Conservation (phyloP, 2,329 filamentous ascomycete genomes). For the Monosporascus sp. region DNA sequence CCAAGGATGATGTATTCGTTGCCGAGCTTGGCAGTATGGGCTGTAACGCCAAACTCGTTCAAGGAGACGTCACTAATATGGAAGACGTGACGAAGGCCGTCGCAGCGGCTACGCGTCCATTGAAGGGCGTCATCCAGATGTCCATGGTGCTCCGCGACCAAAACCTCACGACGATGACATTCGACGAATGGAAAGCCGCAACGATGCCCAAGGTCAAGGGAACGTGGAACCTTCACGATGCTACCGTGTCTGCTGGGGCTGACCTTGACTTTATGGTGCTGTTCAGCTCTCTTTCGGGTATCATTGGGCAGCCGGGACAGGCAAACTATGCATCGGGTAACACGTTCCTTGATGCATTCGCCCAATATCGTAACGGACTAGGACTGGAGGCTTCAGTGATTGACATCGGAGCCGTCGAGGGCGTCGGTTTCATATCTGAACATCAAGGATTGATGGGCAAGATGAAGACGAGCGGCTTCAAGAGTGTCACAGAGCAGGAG, state of each 20-base stretch:
- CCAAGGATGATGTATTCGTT: too few species aligned
- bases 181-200: conserved; percentile 26
- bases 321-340: conserved; percentile 33
- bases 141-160: too few species aligned
- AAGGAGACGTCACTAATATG: too few species aligned
- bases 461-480: conserved; percentile 11
- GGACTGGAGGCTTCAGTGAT: conserved; percentile 28
- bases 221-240: conserved; percentile 34
- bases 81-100: too few species aligned
- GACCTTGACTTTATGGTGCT: conserved; percentile 33
- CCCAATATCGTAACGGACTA: conserved; percentile 20
- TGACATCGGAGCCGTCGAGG: conserved; percentile 31
- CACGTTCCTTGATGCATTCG: conserved; percentile 29
- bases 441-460: conserved; percentile 8
- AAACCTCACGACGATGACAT: conserved; percentile 29
- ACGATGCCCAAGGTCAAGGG: conserved; percentile 32
- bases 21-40: too few species aligned
- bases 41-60: too few species aligned
- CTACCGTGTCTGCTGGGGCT: conserved; percentile 7
- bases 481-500: conserved; percentile 8
- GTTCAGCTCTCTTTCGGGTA: conserved; percentile 22
- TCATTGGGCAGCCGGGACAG: conserved; percentile 22
- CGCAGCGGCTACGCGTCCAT: too few species aligned
- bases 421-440: conserved; percentile 27
- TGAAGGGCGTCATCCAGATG: too few species aligned